Percentiles rank a stretch among this genome's conserved stretches.
Conservation (phyloP, 2,329 filamentous ascomycete species). For the Fusarium abutilonis region DNA sequence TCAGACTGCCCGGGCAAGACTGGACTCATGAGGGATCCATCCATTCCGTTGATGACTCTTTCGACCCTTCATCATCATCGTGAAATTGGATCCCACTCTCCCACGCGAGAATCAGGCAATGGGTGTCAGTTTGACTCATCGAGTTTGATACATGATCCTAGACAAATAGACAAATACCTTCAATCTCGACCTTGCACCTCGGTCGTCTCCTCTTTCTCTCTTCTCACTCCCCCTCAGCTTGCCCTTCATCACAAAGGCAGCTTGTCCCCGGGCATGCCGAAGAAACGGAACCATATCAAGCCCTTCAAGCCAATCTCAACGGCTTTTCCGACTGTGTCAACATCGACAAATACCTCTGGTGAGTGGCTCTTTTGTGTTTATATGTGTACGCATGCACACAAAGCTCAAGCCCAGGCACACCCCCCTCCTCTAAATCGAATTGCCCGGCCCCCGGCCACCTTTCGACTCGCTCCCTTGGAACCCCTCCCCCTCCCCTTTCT, state of each 20-base stretch:
- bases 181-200: conserved; percentile 22
- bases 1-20: conserved; percentile 3
- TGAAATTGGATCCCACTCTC: conserved; percentile 9
- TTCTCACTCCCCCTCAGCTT: conserved; percentile 25
- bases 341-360: conserved; percentile 44
- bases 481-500: conserved; percentile 8
- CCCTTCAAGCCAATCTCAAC: conserved; percentile 69
- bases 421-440: conserved; percentile 25
- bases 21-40: conserved; percentile 24
- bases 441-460: conserved; percentile 30
- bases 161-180: conserved; percentile 38
- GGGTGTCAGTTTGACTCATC: conserved; percentile 32
- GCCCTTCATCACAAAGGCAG: conserved; percentile 18
- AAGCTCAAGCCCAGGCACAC: conserved; percentile 22
- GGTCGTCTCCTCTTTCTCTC: conserved; percentile 14
- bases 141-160: conserved; percentile 29
- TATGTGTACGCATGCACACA: conserved; percentile 11
- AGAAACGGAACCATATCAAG: conserved; percentile 66
- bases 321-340: conserved; percentile 54
- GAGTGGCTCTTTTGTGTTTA: conserved; percentile 25
- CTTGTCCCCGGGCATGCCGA: conserved; percentile 63
- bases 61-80: conserved; percentile 20
- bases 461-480: conserved; percentile 43
- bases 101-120: conserved; percentile 16
- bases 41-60: conserved; percentile 39